Base-by-base conservation (phyloP, 2,329 filamentous ascomycete genomes). In the Fusarium sp. region DNA sequence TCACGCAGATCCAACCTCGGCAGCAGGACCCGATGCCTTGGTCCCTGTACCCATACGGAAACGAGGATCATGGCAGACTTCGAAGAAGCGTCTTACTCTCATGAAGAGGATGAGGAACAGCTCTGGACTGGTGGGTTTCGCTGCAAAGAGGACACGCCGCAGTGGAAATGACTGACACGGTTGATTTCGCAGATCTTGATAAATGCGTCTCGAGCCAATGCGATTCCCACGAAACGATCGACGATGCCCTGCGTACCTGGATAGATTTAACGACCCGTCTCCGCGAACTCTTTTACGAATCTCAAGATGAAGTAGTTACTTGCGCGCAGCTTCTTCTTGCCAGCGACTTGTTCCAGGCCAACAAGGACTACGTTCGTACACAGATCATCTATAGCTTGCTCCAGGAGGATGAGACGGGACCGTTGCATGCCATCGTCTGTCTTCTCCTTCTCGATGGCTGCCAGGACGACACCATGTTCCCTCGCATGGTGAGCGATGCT, bases 361-460 rank as follows among this genome's bases (percentile, higher is more conserved):
- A 98, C 78, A 87, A 89, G 71, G 91, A 94, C 59, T 98, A 99
- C 80, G 92, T 98, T 67, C 92, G 95, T 67, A 92, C 89, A 44
- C 96, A 98, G 82, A 94, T 99, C 75, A 89, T 98, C 70, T 94
- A 97, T 80, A 94, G 94, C 78, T 84, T 99, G 53, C 82, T 98
- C 70, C 86, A 97, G 85, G 96, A 98, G 81, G 94, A 98, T 75
- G 93, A 97, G 70, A 81, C 88, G 19, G 88, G 89, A 34, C 89
- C 90, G n/a, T 84, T 99, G 46, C 92, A 97, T 78, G 86, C 94
- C 63, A 93, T 97, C 62, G 88, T 91, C 24, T 94, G 91, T 65
- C 91, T 98, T 74, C 86, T 99, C 34, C 88, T 98, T 22, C 91
- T 95, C 74, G 94, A 98, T 79, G 96, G 95, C 43, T 91, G 91